A percentile compares a stretch with the other conserved stretches of the same genome.
Evolutionary conservation across 2,329 filamentous ascomycete species (phyloP).

Genomic region (Botrytis byssoidea): DNA sequence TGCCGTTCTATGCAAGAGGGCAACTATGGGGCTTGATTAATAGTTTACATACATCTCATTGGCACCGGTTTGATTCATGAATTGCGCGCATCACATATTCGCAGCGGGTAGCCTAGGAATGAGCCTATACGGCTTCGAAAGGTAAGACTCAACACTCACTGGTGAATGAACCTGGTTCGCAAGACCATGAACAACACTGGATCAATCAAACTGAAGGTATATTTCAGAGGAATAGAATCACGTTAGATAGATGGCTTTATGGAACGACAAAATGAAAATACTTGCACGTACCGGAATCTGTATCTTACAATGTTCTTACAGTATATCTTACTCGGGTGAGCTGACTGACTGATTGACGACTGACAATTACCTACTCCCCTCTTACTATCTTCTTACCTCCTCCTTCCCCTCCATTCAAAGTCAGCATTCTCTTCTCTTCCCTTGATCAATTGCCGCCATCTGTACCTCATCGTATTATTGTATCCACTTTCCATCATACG

Average conservation of each 20-base stretch:
- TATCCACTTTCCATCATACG: constrained; percentile 6
- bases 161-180: not conserved
- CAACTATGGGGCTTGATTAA: not conserved
- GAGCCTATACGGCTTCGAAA: not conserved
- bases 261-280: not conserved
- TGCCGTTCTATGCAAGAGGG: not conserved
- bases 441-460: constrained; percentile 1
- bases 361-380: not conserved
- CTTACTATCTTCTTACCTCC: not conserved
- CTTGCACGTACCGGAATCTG: not conserved
- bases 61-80: not conserved
- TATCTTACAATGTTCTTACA: not conserved
- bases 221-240: not conserved
- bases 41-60: not conserved
- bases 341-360: not conserved
- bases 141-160: not conserved
- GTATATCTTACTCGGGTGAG: constrained; percentile 5
- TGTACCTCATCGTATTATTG: constrained; percentile 1
- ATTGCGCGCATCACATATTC: constrained; percentile 4
- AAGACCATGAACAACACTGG: not conserved
- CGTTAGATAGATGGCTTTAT: not conserved
- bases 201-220: not conserved
- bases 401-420: not conserved
- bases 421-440: not conserved
- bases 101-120: not conserved